phyloP scores from a whole-genome alignment of 164 flowering plant species.

The Stephania yunnanensis region DNA sequence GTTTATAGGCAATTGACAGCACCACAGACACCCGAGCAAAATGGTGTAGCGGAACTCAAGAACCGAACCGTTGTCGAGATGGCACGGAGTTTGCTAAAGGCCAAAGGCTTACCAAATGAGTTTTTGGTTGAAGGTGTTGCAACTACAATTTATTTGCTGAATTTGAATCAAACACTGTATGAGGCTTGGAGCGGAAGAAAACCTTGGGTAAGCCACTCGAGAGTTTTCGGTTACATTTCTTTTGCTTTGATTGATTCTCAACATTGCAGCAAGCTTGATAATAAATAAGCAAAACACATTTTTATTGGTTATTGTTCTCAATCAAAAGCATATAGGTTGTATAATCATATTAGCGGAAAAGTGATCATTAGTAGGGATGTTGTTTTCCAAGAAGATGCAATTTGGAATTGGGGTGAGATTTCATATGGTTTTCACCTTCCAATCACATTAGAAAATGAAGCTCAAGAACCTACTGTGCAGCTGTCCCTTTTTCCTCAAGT shows the following conservation, averaged over 20 bases:
- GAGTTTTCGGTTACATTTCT: background rate
- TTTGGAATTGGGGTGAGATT: too few species aligned
- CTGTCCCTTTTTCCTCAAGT: too few species aligned
- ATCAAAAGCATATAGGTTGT: too few species aligned
- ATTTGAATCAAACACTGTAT: too few species aligned
- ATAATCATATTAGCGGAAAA: too few species aligned
- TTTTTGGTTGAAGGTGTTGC: conserved; percentile 3
- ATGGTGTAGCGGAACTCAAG: background rate
- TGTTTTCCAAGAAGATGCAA: too few species aligned
- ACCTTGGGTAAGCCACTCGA: background rate
- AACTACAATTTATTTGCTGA: background rate
- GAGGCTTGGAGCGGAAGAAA: background rate
- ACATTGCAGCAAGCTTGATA: background rate
- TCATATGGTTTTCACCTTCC: too few species aligned
- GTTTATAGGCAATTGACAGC: background rate
- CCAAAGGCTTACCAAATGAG: background rate
- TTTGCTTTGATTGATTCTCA: conserved; percentile 1
- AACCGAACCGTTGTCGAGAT: conserved; percentile 2
- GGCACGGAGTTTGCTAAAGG: background rate
- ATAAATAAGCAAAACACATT: background rate
- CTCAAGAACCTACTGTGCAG: too few species aligned
- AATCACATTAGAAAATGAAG: too few species aligned
- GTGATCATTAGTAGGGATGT: too few species aligned
- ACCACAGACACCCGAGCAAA: background rate
- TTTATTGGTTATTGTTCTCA: too few species aligned